Evolutionary conservation across 108 stramenopile genomes (phyloP).

Genomic region (Nitzschia sp.): DNA sequence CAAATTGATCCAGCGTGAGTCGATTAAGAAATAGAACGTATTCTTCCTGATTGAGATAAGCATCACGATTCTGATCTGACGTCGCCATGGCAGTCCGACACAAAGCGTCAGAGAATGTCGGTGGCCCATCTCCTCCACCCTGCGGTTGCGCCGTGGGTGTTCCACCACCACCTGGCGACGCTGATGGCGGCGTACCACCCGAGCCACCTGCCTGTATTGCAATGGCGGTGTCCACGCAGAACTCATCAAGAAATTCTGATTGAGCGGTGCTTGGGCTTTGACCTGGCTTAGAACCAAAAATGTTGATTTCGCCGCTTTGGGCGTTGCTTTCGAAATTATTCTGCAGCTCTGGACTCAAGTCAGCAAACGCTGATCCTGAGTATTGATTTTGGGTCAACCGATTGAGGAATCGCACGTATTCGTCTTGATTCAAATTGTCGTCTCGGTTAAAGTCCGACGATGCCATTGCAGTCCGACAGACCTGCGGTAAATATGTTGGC

Average conservation of each 20-base stretch:
- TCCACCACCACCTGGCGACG: background rate
- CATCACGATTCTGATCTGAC: slow-evolving; percentile 31
- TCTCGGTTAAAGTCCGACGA: slow-evolving; percentile 31
- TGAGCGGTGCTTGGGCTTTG: slow-evolving; percentile 19
- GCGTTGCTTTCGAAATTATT: slow-evolving; percentile 2
- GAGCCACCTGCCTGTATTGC: background rate
- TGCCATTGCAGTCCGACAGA: slow-evolving; percentile 9
- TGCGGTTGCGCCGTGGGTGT: background rate
- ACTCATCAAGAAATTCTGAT: slow-evolving; percentile 12
- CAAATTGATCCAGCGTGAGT: slow-evolving; percentile 20
- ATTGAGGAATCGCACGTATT: slow-evolving; percentile 39
- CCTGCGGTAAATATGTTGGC: slow-evolving; percentile 1
- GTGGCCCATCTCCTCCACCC: background rate
- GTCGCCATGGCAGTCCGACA: slow-evolving; percentile 11
- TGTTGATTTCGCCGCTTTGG: slow-evolving; percentile 22
- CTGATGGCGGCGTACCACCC: background rate
- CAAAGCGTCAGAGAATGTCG: slow-evolving; percentile 9
- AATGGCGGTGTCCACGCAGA: slow-evolving; percentile 21
- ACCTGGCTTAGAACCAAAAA: slow-evolving; percentile 32
- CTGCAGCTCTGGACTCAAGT: slow-evolving; percentile 25
- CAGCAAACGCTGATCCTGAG: slow-evolving; percentile 15
- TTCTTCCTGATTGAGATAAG: slow-evolving; percentile 25
- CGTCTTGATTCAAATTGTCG: slow-evolving; percentile 20
- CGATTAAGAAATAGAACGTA: slow-evolving; percentile 39
- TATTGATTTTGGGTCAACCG: slow-evolving; percentile 22